Conservation (phyloP, 208 protist species). For the Trypanosoma cruzi region DNA sequence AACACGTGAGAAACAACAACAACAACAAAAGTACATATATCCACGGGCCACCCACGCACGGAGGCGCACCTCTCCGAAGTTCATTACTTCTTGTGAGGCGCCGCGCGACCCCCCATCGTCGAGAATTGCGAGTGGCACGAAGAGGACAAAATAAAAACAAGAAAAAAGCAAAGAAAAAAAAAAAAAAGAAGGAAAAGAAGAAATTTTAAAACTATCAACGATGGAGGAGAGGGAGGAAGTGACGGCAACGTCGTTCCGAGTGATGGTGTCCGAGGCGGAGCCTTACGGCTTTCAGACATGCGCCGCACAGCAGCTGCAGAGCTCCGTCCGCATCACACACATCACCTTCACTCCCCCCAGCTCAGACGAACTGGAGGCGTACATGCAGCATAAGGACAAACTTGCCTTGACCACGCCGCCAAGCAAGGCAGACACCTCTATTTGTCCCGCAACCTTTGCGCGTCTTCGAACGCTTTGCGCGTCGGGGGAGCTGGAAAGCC, state of each 20-base stretch:
- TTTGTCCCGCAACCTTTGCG: slow-evolving; percentile 41
- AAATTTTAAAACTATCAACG: not conserved
- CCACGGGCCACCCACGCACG: not conserved
- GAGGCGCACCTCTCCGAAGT: not conserved
- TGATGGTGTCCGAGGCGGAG: slow-evolving; percentile 54
- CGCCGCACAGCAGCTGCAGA: slow-evolving; percentile 52
- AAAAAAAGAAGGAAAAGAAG: not conserved
- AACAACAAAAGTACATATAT: too few species aligned
- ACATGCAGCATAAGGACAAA: slow-evolving; percentile 27
- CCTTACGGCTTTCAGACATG: slow-evolving; percentile 60
- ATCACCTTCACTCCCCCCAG: slow-evolving; percentile 75
- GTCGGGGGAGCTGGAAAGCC: slow-evolving; percentile 43
- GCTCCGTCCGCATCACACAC: slow-evolving; percentile 69
- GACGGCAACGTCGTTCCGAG: slow-evolving; percentile 62
- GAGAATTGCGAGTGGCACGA: not conserved
- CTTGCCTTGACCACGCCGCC: not conserved
- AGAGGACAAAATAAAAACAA: not conserved
- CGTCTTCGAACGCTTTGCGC: slow-evolving; percentile 49
- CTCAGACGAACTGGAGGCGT: slow-evolving; percentile 39
- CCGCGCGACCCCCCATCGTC: not conserved
- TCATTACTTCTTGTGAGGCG: not conserved
- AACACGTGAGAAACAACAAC: not conserved
- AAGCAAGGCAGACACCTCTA: not conserved
- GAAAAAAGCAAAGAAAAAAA: not conserved
- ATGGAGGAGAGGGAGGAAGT: slow-evolving; percentile 41